Percentiles rank a stretch among this genome's conserved stretches.
These are phyloP conservation scores for Rhizopogon vulgaris DNA, from an alignment of 768 basidiomycete genomes.

Conservation along the genomic window DNA sequence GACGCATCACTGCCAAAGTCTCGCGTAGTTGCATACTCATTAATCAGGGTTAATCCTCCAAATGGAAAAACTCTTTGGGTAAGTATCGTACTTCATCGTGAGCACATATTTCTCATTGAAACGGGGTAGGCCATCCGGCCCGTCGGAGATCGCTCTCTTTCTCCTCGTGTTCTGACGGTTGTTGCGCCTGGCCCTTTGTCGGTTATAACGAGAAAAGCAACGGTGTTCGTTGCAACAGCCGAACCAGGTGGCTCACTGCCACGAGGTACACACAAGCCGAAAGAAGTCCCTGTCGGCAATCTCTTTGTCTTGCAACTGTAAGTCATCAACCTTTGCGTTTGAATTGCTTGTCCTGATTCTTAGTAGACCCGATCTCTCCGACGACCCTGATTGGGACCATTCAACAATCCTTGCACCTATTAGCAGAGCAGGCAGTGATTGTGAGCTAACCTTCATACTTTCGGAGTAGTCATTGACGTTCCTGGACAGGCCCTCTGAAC, in stretches of 20 bases:
- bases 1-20: conserved; percentile 34
- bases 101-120: conserved; percentile 20
- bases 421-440: conserved; percentile 39
- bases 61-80: conserved; percentile 36
- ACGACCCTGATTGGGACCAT: conserved; percentile 46
- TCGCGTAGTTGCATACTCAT: conserved; percentile 23
- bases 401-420: conserved; percentile 39
- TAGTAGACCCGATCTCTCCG: conserved; percentile 46
- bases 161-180: conserved; percentile 41
- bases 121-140: conserved; percentile 14
- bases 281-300: conserved; percentile 41
- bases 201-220: conserved; percentile 23
- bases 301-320: conserved; percentile 51
- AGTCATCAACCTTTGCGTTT: neutral
- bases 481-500: conserved; percentile 48
- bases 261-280: conserved; percentile 24
- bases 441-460: conserved; percentile 28
- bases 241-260: conserved; percentile 39
- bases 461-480: neutral
- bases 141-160: conserved; percentile 34
- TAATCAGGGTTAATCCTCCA: conserved; percentile 27
- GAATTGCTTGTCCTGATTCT: neutral
- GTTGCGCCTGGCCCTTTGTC: conserved; percentile 30
- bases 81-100: conserved; percentile 4
- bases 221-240: conserved; percentile 43